These are phyloP conservation scores for Ziziphus jujuba DNA, from an alignment of 306 rosid species.

Conservation along the genomic window DNA sequence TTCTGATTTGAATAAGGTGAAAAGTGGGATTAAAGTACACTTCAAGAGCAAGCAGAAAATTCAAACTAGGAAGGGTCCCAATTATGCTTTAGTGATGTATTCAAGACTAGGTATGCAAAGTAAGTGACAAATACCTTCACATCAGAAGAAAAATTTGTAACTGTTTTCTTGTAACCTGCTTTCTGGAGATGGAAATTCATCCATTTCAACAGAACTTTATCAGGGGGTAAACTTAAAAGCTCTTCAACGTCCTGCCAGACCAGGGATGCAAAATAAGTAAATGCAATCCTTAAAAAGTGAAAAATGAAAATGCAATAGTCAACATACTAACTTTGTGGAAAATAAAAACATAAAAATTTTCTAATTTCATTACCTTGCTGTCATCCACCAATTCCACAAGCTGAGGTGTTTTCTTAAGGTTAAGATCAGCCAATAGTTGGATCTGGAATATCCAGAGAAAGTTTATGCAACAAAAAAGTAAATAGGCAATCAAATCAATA, in stretches of 20 bases:
- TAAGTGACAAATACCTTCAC: slow-evolving; percentile 60
- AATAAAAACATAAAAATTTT: slow-evolving; percentile 1
- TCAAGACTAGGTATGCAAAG: neutral
- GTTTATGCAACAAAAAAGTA: slow-evolving; percentile 23
- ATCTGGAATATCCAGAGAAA: slow-evolving; percentile 57
- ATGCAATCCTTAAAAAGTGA: slow-evolving; percentile 3
- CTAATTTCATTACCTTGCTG: slow-evolving; percentile 51
- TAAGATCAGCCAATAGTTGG: slow-evolving; percentile 93
- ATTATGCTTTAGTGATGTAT: neutral
- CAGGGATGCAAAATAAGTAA: slow-evolving; percentile 23
- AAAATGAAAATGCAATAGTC: neutral
- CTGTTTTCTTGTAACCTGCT: slow-evolving; percentile 80
- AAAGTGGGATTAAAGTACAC: neutral
- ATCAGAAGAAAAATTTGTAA: slow-evolving; percentile 82
- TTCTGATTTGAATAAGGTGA: neutral
- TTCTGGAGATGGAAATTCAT: slow-evolving; percentile 93
- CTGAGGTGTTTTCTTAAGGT: slow-evolving; percentile 94
- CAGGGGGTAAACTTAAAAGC: slow-evolving; percentile 88
- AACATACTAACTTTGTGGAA: slow-evolving; percentile 12
- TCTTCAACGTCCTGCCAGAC: slow-evolving; percentile 86
- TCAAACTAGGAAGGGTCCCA: neutral
- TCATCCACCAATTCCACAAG: slow-evolving; percentile 92
- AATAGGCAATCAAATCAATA: slow-evolving; percentile 17
- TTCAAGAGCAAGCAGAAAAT: neutral
- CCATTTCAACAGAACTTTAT: slow-evolving; percentile 89